Conservation (phyloP, 1,139 yeast species). For the Candida sanyaensis region DNA sequence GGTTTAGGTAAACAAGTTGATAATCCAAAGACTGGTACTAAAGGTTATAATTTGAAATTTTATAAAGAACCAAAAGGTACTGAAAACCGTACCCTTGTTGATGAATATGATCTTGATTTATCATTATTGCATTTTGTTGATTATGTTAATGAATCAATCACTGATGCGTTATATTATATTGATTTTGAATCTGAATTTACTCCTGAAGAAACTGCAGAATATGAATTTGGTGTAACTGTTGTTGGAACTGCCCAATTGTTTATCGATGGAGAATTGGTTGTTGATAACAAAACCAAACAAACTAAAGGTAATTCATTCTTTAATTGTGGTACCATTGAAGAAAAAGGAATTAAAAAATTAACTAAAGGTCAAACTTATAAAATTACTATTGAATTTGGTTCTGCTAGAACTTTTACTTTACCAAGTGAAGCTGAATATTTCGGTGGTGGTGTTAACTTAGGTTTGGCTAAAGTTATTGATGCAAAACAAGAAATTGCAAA, state of each 20-base stretch:
- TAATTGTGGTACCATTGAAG: slow-evolving; percentile 52
- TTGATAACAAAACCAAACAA: slow-evolving; percentile 58
- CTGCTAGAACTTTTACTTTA: slow-evolving; percentile 45
- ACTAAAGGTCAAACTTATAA: slow-evolving; percentile 44
- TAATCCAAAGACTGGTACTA: slow-evolving; percentile 34
- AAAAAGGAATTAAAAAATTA: slow-evolving; percentile 35
- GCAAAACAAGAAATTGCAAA: slow-evolving; percentile 23
- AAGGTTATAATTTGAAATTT: slow-evolving; percentile 39
- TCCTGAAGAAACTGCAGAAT: slow-evolving; percentile 49
- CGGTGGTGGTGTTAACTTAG: slow-evolving; percentile 34
- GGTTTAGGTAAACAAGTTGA: slow-evolving; percentile 25
- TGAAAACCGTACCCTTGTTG: slow-evolving; percentile 30
- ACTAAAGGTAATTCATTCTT: slow-evolving; percentile 46
- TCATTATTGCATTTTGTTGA: slow-evolving; percentile 49
- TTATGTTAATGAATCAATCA: slow-evolving; percentile 32
- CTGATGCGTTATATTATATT: slow-evolving; percentile 30
- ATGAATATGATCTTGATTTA: slow-evolving; percentile 31
- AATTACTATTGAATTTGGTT: slow-evolving; percentile 52
- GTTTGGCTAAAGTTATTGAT: slow-evolving; percentile 22
- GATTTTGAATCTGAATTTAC: slow-evolving; percentile 46
- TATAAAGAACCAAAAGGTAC: slow-evolving; percentile 29
- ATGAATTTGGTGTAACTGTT: slow-evolving; percentile 52
- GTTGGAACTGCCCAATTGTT: slow-evolving; percentile 56
- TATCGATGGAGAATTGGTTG: slow-evolving; percentile 51
- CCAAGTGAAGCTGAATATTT: slow-evolving; percentile 19